phyloP scores from a whole-genome alignment of 116 monocot genomes.

The Cymodocea nodosa region DNA sequence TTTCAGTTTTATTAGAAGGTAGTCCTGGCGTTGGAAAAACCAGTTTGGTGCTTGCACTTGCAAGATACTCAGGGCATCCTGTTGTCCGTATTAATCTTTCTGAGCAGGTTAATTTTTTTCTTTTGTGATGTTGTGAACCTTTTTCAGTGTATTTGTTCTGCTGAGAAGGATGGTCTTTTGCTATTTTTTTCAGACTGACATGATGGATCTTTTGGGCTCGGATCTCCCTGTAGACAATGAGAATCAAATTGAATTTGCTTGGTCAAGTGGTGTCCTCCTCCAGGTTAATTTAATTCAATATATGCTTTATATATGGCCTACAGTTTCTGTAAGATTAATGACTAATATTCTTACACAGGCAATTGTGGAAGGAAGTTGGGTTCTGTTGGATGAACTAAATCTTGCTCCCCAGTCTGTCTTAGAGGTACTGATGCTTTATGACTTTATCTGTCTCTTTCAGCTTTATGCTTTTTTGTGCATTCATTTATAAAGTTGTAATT shows the following conservation, averaged over 20 bases:
- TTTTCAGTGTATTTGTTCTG: neutral
- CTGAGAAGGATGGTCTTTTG: neutral
- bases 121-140: neutral
- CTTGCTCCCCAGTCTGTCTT: slow-evolving; percentile 96
- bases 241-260: slow-evolving; percentile 74
- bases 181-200: slow-evolving; percentile 54
- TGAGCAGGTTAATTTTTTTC: slow-evolving; percentile 52
- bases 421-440: slow-evolving; percentile 28
- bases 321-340: neutral
- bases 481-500: neutral
- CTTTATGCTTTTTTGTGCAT: neutral
- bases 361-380: slow-evolving; percentile 84
- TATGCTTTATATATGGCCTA: neutral
- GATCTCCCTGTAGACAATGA: slow-evolving; percentile 67
- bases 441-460: too few species aligned
- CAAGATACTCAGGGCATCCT: slow-evolving; percentile 74
- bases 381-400: slow-evolving; percentile 96
- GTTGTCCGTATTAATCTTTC: slow-evolving; percentile 94
- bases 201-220: slow-evolving; percentile 97
- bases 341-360: slow-evolving; percentile 29
- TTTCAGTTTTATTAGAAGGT: slow-evolving; percentile 82
- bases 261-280: slow-evolving; percentile 96
- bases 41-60: slow-evolving; percentile 82
- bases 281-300: slow-evolving; percentile 23
- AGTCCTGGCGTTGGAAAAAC: slow-evolving; percentile 99